Evolutionary conservation across 2,329 filamentous ascomycete species (phyloP), one percentile per base, ranked within the genome.

Genomic region (Paraconiothyrium brasiliense): DNA sequence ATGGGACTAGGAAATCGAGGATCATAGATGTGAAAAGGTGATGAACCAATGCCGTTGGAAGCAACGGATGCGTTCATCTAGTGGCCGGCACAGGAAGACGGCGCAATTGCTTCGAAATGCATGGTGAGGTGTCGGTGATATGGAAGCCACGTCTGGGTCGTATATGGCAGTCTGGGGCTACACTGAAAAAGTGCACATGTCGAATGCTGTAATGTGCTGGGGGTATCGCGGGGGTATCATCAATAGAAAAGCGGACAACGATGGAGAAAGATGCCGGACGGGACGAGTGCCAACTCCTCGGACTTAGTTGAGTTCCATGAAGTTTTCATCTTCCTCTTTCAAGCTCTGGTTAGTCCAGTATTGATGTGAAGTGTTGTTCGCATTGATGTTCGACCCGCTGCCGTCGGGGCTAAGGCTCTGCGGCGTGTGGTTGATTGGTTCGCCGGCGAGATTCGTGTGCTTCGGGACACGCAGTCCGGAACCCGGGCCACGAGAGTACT

Each of bases 281-380:
- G 58, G 63, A 62, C 58, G 52, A 50, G 63, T 58, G 64, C 58
- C 49, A 52, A 57, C 24, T 50, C 37, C 54, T 34, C 46, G 55
- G 54, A 52, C 55, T 76, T 69, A 78, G 58, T 71, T 71, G 74
- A 78, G 76, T 67, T 95, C 92, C 92, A 97, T 96, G 74, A 88
- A 89, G 74, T 75, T 97, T 80, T 97, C 94, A 70, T 97, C 94
- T 80, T 97, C 94, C 78, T 97, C 94, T 79, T 97, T 97, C 81
- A 97, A 92, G 76, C 90, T 89, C 69, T 73, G 76, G 73, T 67
- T 79, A 54, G 67, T 82, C 84, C 83, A 87, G 75, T 82, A 86
- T 64, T 86, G 84, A 52, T 84, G 81, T 66, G 86, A 84, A 46
- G 49, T 48, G 56, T 57, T 66, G 58, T 55, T 64, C 48, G 58